Conservation (phyloP, 495 filamentous ascomycete species). For the Parachaetomium inaequale region DNA sequence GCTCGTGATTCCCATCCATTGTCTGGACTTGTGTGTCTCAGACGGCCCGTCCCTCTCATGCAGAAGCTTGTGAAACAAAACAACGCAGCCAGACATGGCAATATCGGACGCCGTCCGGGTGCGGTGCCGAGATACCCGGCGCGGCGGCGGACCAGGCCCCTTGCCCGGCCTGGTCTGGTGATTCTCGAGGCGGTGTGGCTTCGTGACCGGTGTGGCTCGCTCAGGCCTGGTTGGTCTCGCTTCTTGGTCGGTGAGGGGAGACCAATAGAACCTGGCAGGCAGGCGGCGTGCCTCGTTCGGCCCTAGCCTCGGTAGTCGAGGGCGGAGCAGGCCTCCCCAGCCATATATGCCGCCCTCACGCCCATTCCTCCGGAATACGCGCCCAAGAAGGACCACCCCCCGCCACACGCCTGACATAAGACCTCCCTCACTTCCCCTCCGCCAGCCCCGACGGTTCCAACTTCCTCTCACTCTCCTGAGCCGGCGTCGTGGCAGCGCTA, state of each 20-base stretch:
- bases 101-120: constrained; percentile 3
- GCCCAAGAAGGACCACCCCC: too few relatives aligned
- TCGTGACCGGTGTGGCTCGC: constrained; percentile 3
- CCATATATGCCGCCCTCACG: neutral
- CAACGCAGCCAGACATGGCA: neutral
- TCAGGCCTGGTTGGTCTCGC: constrained; percentile 4
- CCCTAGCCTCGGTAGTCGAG: neutral
- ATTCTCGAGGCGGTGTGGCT: neutral
- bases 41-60: constrained; percentile 11
- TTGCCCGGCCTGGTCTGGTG: neutral
- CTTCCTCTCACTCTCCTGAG: constrained; percentile 9
- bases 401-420: neutral
- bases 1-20: neutral
- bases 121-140: constrained; percentile 11
- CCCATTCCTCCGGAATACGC: neutral
- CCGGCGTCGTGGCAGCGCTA: constrained; percentile 15
- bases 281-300: neutral
- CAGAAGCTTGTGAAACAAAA: constrained; percentile 8
- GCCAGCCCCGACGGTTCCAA: neutral
- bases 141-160: neutral
- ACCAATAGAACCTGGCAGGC: neutral
- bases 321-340: too few relatives aligned
- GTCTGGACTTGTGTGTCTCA: constrained; percentile 1
- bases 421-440: neutral
- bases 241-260: constrained; percentile 4